Percentiles rank a stretch among this genome's conserved stretches.
These are phyloP conservation scores for Vaccinium darrowii DNA, from an alignment of 148 eudicot species.

Conservation along the genomic window DNA sequence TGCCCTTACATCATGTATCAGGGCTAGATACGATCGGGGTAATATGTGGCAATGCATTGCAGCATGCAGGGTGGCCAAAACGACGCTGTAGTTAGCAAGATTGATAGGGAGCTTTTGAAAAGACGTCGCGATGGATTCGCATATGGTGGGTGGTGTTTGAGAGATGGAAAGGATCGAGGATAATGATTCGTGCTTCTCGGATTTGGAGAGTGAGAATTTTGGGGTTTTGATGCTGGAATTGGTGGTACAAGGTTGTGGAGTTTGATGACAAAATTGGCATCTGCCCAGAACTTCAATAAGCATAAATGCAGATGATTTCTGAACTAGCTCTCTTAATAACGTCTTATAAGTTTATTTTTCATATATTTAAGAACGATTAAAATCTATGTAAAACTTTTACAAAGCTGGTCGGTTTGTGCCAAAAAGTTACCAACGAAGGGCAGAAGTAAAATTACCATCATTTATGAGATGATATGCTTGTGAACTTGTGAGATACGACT, in stretches of 20 bases:
- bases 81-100: conserved; percentile 60
- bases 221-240: conserved; percentile 59
- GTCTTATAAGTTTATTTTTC: neutral
- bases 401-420: neutral
- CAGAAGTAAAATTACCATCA: no score
- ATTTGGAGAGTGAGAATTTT: conserved; percentile 45
- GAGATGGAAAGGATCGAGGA: conserved; percentile 15
- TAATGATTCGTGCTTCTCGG: conserved; percentile 24
- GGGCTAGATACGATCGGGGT: no score
- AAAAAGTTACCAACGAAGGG: neutral
- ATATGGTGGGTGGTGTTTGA: conserved; percentile 75
- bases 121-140: conserved; percentile 41
- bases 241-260: conserved; percentile 60
- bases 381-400: neutral
- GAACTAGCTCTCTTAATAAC: neutral
- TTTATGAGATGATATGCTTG: no score
- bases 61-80: conserved; percentile 18
- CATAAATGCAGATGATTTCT: conserved; percentile 56
- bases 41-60: no score
- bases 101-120: conserved; percentile 65
- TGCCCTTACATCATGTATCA: no score
- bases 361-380: neutral
- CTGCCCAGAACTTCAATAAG: conserved; percentile 35
- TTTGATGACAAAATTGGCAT: conserved; percentile 49
- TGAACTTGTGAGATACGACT: no score